Conservation (phyloP, 2,329 filamentous ascomycete species). For the Colletotrichum sp. region DNA sequence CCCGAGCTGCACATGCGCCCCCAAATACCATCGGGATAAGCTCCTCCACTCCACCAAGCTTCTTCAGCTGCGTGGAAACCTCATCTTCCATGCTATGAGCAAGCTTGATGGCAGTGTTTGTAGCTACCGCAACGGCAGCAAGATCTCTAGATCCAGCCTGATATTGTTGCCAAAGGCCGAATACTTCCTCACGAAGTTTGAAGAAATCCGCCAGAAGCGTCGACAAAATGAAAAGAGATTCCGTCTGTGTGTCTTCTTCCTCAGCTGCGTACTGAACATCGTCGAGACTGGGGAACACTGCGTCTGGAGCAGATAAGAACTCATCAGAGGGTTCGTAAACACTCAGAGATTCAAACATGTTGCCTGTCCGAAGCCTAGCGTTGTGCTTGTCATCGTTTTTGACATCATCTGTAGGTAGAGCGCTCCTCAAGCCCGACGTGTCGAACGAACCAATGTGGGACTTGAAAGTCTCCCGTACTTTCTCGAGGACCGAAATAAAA, state of each 20-base stretch:
- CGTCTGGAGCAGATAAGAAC: slow-evolving; percentile 37
- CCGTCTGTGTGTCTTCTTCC: slow-evolving; percentile 13
- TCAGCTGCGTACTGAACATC: slow-evolving; percentile 33
- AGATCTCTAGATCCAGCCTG: slow-evolving; percentile 30
- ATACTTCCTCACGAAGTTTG: slow-evolving; percentile 29
- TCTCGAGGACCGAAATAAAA: slow-evolving; percentile 38
- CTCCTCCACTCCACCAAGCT: neutral
- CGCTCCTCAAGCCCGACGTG: neutral
- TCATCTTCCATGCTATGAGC: slow-evolving; percentile 36
- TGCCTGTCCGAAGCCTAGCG: slow-evolving; percentile 8
- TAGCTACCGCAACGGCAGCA: slow-evolving; percentile 36
- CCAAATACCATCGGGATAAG: neutral
- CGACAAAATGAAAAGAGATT: slow-evolving; percentile 30
- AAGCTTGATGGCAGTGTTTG: slow-evolving; percentile 40
- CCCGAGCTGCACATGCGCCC: neutral
- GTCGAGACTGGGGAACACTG: neutral
- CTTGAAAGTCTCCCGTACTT: slow-evolving; percentile 35
- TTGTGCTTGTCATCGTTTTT: slow-evolving; percentile 4
- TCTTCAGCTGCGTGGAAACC: slow-evolving; percentile 23
- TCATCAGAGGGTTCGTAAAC: slow-evolving; percentile 41
- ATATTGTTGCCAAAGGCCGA: slow-evolving; percentile 35
- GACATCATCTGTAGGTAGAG: neutral
- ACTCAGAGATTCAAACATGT: slow-evolving; percentile 38
- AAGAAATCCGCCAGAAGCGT: slow-evolving; percentile 35
- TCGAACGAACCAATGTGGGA: slow-evolving; percentile 20